Evolutionary conservation across 441 rosid genomes (phyloP), one percentile per base, ranked within the genome.

Genomic region (Eruca vesicaria): DNA sequence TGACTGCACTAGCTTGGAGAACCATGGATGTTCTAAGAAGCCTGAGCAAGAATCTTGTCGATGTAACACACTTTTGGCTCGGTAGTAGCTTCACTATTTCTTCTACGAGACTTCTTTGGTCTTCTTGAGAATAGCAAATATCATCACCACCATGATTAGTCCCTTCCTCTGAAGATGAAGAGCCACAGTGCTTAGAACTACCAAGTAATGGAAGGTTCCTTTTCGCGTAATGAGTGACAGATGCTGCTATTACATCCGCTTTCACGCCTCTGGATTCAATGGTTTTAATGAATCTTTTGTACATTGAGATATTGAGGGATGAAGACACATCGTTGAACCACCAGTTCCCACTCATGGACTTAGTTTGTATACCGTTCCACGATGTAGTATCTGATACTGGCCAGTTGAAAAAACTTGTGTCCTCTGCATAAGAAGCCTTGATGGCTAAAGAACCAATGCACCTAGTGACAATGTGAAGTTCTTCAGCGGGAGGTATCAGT

Each of bases 301-400:
- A 95, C 41, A 86, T 60, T 12, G 86, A 68, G 20, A 93, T 66
- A 6, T 85, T 71, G 9, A 91, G 94, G 26, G 12, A 77, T 2
- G 95, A 74, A 1, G 96, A 93, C 19, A 81, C 91, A 78, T 93
- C 99, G 43, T 87, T 89, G 15, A 84, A 89, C 99, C 99, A 95
- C 99, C 98, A 93, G 80, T 93, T 97, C 14, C 84, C 88, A 2
- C 82, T 84, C 6, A 82, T 53, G 33, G 80, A 57, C 41, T 86
- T 66, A 14, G 88, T 70, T n/a, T 85, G 33, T 77, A 95, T 91
- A 12, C 98, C 98, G 63, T 95, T 93, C 99, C 97, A 95, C 11
- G 80, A 2, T 12, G 83, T 7, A 85, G 79, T 58, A 75, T n/a
- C 76, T 43, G 88, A 72, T 71, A 89, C 41, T 29, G 98, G 94